A percentile compares a stretch with the other conserved stretches of the same genome.
Conservation (phyloP, 139 green algal species). For the Coelastrella sp. region DNA sequence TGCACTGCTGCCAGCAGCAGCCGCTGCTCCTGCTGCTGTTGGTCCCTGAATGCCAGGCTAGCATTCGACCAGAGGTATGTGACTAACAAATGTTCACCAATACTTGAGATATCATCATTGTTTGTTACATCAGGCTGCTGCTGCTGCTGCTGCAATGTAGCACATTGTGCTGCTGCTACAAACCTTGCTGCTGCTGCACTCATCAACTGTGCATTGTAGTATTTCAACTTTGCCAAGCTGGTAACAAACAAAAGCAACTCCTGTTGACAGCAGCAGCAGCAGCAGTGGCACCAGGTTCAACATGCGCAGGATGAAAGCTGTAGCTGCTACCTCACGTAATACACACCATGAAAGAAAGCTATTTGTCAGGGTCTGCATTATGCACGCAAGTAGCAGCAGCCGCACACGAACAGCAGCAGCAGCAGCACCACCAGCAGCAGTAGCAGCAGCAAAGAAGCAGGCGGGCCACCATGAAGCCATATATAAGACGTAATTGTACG, state of each 20-base stretch:
- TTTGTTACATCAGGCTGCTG: neutral
- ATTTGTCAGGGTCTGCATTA: too few species aligned
- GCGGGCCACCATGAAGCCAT: too few species aligned
- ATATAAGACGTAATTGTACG: too few species aligned
- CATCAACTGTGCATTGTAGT: conserved; percentile 3
- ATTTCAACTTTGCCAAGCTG: neutral
- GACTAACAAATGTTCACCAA: neutral
- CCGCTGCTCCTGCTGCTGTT: conserved; percentile 14
- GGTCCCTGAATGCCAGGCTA: neutral
- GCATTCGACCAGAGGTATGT: conserved; percentile 18
- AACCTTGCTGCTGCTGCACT: neutral
- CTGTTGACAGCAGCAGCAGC: neutral
- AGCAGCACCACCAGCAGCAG: too few species aligned
- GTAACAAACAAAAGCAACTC: neutral
- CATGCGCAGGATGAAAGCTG: too few species aligned
- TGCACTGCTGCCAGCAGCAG: conserved; percentile 13
- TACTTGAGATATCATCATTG: neutral
- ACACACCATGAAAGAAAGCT: too few species aligned
- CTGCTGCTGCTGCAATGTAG: neutral
- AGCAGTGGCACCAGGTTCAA: neutral
- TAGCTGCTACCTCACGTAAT: too few species aligned
- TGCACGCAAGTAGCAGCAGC: too few species aligned
- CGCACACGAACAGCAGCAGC: too few species aligned
- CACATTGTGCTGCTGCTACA: neutral
- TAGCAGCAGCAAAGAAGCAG: too few species aligned